Evolutionary conservation across 2,329 filamentous ascomycete species (phyloP).

Genomic region (Pseudocercospora vitis): DNA sequence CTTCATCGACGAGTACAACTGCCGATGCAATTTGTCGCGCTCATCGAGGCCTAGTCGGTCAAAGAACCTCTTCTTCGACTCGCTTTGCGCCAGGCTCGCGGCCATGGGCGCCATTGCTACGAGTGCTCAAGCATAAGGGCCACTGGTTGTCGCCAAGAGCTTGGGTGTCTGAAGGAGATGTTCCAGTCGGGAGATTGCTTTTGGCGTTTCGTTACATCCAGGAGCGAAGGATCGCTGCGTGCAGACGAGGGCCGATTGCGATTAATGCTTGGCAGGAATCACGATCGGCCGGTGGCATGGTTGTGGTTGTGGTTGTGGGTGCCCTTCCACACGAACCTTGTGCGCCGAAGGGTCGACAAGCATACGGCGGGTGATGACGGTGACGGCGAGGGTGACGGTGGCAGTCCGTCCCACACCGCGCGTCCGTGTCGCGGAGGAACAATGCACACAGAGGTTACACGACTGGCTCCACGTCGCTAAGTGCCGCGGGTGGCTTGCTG

Average conservation of each 20-base stretch:
- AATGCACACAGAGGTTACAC: not conserved
- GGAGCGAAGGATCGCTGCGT: constrained; percentile 5
- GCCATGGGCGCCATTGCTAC: constrained; percentile 23
- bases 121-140: constrained; percentile 1
- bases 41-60: constrained; percentile 43
- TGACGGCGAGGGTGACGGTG: too few relatives aligned
- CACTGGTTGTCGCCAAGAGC: constrained; percentile 8
- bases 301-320: not conserved
- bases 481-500: not conserved
- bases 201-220: not conserved
- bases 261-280: not conserved
- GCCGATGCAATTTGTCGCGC: constrained; percentile 34
- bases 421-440: not conserved
- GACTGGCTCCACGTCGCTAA: not conserved
- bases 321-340: not conserved
- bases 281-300: not conserved
- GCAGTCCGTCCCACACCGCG: not conserved
- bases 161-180: not conserved
- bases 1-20: constrained; percentile 44
- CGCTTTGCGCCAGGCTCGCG: constrained; percentile 41
- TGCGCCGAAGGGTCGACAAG: not conserved
- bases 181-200: not conserved
- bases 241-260: not conserved
- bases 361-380: not conserved
- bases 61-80: constrained; percentile 45